These are phyloP conservation scores for Diaporthe longicolla DNA, from an alignment of 2,329 filamentous ascomycete species.

Conservation along the genomic window DNA sequence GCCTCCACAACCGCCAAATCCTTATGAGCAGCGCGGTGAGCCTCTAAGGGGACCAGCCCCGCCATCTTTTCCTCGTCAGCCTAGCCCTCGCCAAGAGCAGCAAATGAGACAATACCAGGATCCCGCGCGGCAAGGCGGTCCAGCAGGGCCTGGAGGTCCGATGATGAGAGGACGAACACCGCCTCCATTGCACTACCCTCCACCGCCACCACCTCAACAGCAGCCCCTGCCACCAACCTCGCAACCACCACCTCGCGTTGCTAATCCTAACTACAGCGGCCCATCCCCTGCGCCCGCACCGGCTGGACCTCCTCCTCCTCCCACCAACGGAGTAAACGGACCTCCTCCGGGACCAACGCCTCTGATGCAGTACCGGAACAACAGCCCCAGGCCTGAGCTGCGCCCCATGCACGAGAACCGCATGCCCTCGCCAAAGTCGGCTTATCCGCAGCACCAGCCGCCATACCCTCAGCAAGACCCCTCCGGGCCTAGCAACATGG, in stretches of 20 bases:
- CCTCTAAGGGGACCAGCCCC: conserved; percentile 77
- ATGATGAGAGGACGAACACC: conserved; percentile 51
- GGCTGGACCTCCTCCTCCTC: conserved; percentile 54
- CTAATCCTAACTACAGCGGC: conserved; percentile 73
- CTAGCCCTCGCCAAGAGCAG: conserved; percentile 82
- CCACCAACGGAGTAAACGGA: conserved; percentile 56
- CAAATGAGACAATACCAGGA: conserved; percentile 80
- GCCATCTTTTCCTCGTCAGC: conserved; percentile 75
- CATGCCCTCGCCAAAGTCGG: conserved; percentile 91
- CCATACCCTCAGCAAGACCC: conserved; percentile 80
- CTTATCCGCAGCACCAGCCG: conserved; percentile 82
- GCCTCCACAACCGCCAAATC: conserved; percentile 82
- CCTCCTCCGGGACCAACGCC: conserved; percentile 63
- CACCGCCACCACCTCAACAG: conserved; percentile 62
- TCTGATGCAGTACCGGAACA: conserved; percentile 81
- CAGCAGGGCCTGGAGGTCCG: conserved; percentile 35
- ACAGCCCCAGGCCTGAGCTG: conserved; percentile 87
- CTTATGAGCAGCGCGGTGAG: conserved; percentile 83
- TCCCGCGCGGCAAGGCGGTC: conserved; percentile 63
- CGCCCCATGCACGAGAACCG: conserved; percentile 86
- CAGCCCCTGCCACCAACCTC: conserved; percentile 54
- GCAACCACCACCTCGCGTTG: conserved; percentile 63
- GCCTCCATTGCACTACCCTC: conserved; percentile 68
- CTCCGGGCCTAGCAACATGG: conserved; percentile 74
- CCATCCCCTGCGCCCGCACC: conserved; percentile 60